phyloP scores from a whole-genome alignment of 257 asterid species.

The Galeopsis tetrahit region DNA sequence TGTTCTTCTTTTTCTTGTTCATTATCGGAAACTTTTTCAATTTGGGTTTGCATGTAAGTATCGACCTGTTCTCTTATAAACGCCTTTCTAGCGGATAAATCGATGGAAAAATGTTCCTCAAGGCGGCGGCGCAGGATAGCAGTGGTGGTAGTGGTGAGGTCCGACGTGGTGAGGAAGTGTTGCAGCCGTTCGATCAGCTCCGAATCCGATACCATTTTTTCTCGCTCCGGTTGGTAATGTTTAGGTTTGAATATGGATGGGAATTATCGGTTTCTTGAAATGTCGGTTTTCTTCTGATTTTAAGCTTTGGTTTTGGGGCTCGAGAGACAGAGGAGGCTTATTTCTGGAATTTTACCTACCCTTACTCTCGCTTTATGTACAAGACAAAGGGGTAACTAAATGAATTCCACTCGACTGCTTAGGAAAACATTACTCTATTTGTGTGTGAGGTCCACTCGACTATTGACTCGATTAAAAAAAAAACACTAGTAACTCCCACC shows the following conservation, averaged over 20 bases:
- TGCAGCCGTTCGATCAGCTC: slow-evolving; percentile 71
- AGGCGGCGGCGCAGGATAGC: slow-evolving; percentile 75
- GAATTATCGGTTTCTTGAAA: slow-evolving; percentile 24
- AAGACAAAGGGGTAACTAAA: too few species aligned
- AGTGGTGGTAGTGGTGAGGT: slow-evolving; percentile 78
- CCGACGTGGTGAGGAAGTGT: slow-evolving; percentile 74
- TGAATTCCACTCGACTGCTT: too few species aligned
- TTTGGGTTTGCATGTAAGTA: slow-evolving; percentile 58
- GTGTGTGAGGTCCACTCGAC: too few species aligned
- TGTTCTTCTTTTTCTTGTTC: slow-evolving; percentile 29
- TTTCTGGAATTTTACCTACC: background rate
- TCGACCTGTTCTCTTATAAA: slow-evolving; percentile 84
- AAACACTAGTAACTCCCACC: too few species aligned
- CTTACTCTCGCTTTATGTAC: too few species aligned
- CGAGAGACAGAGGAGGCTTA: background rate
- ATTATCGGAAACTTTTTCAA: slow-evolving; percentile 41
- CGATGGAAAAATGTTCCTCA: slow-evolving; percentile 81
- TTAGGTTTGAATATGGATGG: slow-evolving; percentile 40
- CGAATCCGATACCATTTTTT: slow-evolving; percentile 72
- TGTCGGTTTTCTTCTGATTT: slow-evolving; percentile 33
- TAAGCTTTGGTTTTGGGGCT: slow-evolving; percentile 21
- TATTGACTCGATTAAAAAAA: too few species aligned
- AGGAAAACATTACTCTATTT: too few species aligned
- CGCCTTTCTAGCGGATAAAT: slow-evolving; percentile 74
- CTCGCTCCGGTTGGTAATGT: slow-evolving; percentile 35